Conservation (phyloP, 352 stramenopile species). For the Thraustochytrium aureum region DNA sequence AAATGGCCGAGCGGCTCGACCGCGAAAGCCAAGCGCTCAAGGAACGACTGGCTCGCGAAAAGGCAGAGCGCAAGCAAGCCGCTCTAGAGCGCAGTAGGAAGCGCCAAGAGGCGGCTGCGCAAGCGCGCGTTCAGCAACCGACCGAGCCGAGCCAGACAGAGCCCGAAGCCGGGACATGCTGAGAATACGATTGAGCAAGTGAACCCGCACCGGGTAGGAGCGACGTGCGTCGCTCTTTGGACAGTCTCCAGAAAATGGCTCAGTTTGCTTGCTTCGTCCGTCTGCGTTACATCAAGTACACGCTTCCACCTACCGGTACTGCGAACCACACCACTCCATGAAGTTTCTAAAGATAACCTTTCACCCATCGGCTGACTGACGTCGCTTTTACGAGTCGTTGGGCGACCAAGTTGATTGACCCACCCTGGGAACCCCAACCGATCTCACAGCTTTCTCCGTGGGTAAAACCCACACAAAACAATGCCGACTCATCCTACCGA, state of each 20-base stretch:
- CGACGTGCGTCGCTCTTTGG: background rate
- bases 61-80: slow-evolving; percentile 22
- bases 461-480: too few species aligned
- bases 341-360: too few species aligned
- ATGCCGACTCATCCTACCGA: too few species aligned
- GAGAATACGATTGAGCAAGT: background rate
- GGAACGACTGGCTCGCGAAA: slow-evolving; percentile 11
- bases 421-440: too few species aligned
- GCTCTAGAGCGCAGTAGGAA: slow-evolving; percentile 18
- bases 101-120: background rate
- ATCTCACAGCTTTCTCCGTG: too few species aligned
- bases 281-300: background rate
- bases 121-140: background rate
- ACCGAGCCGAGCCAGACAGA: too few species aligned
- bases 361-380: too few species aligned
- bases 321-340: too few species aligned
- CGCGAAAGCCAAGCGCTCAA: slow-evolving; percentile 3
- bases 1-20: background rate
- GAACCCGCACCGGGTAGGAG: background rate
- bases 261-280: background rate
- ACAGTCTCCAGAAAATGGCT: background rate
- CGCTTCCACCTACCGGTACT: background rate
- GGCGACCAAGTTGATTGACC: too few species aligned
- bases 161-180: too few species aligned
- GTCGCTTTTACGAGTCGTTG: too few species aligned